Percentiles rank a stretch among this genome's conserved stretches.
Evolutionary conservation across 495 filamentous ascomycete genomes (phyloP).

Genomic region (Podospora australis): DNA sequence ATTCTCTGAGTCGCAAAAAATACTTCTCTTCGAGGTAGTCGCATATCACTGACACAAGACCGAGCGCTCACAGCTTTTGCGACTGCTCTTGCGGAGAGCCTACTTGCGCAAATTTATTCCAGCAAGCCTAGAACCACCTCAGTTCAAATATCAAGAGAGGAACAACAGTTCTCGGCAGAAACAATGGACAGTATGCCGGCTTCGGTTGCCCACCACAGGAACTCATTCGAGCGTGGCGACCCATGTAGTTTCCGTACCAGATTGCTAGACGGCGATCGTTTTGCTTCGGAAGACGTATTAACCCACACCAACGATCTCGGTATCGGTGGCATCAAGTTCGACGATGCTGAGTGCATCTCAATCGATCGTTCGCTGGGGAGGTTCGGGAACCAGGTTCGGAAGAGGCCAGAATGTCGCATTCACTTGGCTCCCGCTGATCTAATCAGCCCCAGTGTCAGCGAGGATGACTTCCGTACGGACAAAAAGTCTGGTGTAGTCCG

Average conservation of each 20-base stretch:
- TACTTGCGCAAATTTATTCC: not conserved
- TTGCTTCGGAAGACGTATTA: not conserved
- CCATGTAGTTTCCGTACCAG: slow-evolving; percentile 14
- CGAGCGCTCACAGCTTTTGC: not conserved
- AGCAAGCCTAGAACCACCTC: not conserved
- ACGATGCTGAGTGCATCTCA: slow-evolving; percentile 17
- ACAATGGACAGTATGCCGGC: not conserved
- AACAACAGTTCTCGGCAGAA: not conserved
- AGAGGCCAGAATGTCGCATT: not conserved
- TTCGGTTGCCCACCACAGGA: not conserved
- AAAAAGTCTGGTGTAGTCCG: too few relatives aligned
- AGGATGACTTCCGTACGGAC: too few relatives aligned
- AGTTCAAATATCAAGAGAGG: not conserved
- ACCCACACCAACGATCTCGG: not conserved
- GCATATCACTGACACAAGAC: not conserved
- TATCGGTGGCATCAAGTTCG: slow-evolving; percentile 8
- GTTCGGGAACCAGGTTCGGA: not conserved
- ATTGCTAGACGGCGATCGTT: slow-evolving; percentile 10
- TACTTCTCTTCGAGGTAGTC: too few relatives aligned
- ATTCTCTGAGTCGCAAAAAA: too few relatives aligned
- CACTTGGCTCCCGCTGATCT: slow-evolving; percentile 2
- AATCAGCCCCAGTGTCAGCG: not conserved
- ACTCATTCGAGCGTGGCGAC: slow-evolving; percentile 3
- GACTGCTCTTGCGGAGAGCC: not conserved
- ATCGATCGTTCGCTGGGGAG: slow-evolving; percentile 9